phyloP scores from a whole-genome alignment of 176 grass and related monocot species.

The Calamus simplicifolius region DNA sequence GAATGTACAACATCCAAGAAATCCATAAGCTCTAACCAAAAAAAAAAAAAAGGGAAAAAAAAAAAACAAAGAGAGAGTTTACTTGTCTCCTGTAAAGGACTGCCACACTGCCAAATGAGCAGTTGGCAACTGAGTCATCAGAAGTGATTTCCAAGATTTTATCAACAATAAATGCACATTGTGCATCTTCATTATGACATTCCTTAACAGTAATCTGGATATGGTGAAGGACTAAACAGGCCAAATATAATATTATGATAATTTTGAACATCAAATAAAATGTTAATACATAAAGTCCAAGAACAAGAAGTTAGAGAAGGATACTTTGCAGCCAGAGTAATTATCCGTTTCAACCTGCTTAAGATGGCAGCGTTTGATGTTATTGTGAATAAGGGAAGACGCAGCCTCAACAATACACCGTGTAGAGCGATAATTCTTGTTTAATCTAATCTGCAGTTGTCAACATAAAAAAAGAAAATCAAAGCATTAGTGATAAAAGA shows the following conservation, averaged over 20 bases:
- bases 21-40: neutral
- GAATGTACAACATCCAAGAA: too few species aligned
- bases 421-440: constrained; percentile 90
- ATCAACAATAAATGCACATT: constrained; percentile 93
- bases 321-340: constrained; percentile 73
- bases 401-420: constrained; percentile 85
- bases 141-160: constrained; percentile 90
- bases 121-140: constrained; percentile 27
- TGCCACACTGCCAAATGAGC: constrained; percentile 62
- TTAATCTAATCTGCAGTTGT: constrained; percentile 73
- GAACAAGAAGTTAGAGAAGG: constrained; percentile 16
- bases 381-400: constrained; percentile 81
- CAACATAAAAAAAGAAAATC: neutral
- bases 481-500: too few species aligned
- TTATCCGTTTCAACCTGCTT: constrained; percentile 83
- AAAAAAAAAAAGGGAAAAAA: neutral
- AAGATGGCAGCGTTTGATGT: constrained; percentile 47
- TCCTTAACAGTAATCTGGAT: constrained; percentile 80
- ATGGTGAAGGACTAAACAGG: constrained; percentile 16
- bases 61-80: constrained; percentile 10
- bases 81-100: constrained; percentile 83
- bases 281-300: neutral
- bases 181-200: constrained; percentile 83
- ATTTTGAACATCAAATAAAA: too few species aligned
- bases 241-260: too few species aligned